Evolutionary conservation across 805 yeast genomes (phyloP), one percentile per base, ranked within the genome.

Genomic region (Wickerhamiella occidentalis): DNA sequence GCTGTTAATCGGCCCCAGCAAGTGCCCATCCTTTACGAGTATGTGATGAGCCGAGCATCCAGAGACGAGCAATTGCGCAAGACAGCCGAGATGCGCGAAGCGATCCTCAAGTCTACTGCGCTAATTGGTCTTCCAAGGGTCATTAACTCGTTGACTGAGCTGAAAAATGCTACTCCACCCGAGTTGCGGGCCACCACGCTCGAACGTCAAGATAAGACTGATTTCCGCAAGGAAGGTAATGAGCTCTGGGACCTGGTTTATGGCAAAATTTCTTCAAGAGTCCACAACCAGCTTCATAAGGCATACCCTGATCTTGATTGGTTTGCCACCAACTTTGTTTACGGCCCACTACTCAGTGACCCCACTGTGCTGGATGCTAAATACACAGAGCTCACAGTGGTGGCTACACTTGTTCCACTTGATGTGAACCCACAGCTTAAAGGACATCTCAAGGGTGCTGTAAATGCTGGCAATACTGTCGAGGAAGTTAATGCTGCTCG

Each of bases 361-460:
- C 74, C 78, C 15, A 80, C 72, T 2, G 71, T 85, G 1, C 64
- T 88, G 25, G 60, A 71, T 3, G 78, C 82, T 1, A 71, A 69
- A 54, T 94, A 86, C 54, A 82, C 95, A 1, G 79, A 90, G 28
- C 61, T 85, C 51, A 80, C 85, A 28, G 77, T 88, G 1, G 75
- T 88, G 15, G 80, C 94, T 0, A 74, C 90, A 53, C 71, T 88
- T 55, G 79, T 88, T 9, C 96, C 96, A 1, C 95, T 85, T 61
- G 94, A 88, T 63, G 96, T 88, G 9, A 85, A 84, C 56, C 95
- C 95, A 0, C 96, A 88, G 58, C 70, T 88, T 55, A 84, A 85
- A 64, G 96, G 96, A 0, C 96, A 88, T 61, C 70, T 88, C 53
- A 77, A 74, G 62, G 96, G 96, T 0, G 96, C 95, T 0, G 53